Evolutionary conservation across 1,139 yeast species (phyloP).

Genomic region (Saccharomyces pastorianus): DNA sequence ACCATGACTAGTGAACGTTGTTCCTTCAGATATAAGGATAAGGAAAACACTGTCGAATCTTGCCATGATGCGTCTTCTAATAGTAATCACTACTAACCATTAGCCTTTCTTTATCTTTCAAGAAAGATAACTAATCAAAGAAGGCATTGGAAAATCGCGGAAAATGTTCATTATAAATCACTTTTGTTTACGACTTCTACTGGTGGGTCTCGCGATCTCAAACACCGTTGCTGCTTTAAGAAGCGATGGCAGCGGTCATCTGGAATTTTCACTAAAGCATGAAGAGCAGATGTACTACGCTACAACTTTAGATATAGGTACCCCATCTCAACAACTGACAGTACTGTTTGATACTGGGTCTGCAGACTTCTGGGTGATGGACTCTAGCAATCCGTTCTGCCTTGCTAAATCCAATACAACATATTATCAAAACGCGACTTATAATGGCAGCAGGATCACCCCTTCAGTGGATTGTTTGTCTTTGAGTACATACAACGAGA

Average conservation of each 20-base stretch:
- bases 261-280: constrained; percentile 18
- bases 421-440: constrained; percentile 5
- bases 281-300: constrained; percentile 33
- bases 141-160: neutral
- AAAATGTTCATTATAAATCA: neutral
- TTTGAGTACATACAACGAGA: constrained; percentile 10
- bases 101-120: too few species aligned
- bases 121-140: too few species aligned
- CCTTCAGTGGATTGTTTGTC: constrained; percentile 12
- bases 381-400: constrained; percentile 30
- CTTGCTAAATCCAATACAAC: constrained; percentile 10
- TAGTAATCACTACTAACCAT: too few species aligned
- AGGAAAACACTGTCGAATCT: too few species aligned
- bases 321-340: constrained; percentile 42
- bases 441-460: constrained; percentile 8
- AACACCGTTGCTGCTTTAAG: neutral
- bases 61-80: too few species aligned
- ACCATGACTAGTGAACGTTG: too few species aligned
- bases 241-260: neutral
- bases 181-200: neutral
- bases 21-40: too few species aligned
- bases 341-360: constrained; percentile 62
- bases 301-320: constrained; percentile 43
- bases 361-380: constrained; percentile 56
- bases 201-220: neutral